Conservation (phyloP, 2,329 filamentous ascomycete species). For the Xylaria sp. region DNA sequence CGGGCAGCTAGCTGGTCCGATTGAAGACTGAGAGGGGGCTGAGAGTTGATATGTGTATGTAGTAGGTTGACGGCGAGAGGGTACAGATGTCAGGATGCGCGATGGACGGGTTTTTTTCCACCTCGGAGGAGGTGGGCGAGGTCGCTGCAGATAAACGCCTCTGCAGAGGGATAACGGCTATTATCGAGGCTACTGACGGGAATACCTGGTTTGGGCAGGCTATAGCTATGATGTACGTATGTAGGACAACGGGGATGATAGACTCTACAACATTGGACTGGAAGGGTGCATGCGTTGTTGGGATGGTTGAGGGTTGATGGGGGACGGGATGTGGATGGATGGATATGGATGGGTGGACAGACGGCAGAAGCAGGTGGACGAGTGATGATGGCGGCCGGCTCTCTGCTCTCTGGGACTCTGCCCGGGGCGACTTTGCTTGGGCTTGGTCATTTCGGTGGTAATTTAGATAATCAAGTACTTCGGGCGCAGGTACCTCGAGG, state of each 20-base stretch:
- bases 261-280: not conserved
- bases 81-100: slow-evolving; percentile 3
- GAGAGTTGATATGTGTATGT: no score
- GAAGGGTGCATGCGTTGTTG: slow-evolving; percentile 7
- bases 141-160: slow-evolving; percentile 6
- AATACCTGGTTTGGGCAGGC: not conserved
- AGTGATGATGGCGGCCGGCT: no score
- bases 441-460: no score
- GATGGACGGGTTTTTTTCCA: not conserved
- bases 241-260: slow-evolving; percentile 6
- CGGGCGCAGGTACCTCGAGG: no score
- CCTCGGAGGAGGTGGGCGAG: not conserved
- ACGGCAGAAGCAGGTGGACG: no score
- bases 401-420: no score
- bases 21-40: not conserved
- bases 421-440: no score
- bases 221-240: not conserved
- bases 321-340: not conserved
- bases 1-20: slow-evolving; percentile 5
- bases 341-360: not conserved
- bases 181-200: not conserved
- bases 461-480: no score
- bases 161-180: slow-evolving; percentile 2
- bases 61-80: not conserved
- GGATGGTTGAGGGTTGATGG: slow-evolving; percentile 1